Conservation (phyloP, 2,329 filamentous ascomycete genomes). For the Fusarium drepaniforme region DNA sequence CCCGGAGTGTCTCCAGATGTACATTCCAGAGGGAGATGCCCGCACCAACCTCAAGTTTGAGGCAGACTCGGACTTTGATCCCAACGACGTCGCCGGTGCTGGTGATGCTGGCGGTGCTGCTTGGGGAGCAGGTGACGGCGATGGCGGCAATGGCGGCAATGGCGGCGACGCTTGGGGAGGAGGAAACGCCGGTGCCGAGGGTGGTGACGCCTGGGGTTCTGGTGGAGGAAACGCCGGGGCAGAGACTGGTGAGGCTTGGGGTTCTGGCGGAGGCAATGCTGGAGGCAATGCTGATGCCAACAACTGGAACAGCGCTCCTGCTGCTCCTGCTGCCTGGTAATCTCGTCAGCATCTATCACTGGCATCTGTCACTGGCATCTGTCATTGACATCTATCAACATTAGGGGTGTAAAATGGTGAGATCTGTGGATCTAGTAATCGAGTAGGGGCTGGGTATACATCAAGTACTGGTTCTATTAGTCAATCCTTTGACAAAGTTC, state of each 20-base stretch:
- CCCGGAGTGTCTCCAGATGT: slow-evolving; percentile 82
- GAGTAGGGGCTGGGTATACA: background rate
- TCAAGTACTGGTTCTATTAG: slow-evolving; percentile 1
- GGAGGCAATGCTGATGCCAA: background rate
- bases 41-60: slow-evolving; percentile 65
- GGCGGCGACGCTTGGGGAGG: slow-evolving; percentile 28
- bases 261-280: background rate
- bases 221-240: slow-evolving; percentile 22
- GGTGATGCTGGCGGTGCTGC: slow-evolving; percentile 36
- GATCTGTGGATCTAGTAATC: background rate
- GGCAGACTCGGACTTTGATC: slow-evolving; percentile 66
- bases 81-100: slow-evolving; percentile 48
- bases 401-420: background rate
- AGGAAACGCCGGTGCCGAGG: slow-evolving; percentile 25
- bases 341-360: background rate
- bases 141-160: slow-evolving; percentile 30
- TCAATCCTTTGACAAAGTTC: background rate
- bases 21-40: slow-evolving; percentile 68
- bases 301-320: slow-evolving; percentile 7
- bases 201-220: slow-evolving; percentile 23
- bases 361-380: background rate
- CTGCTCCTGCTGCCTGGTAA: slow-evolving; percentile 23
- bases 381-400: background rate
- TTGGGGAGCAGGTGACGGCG: slow-evolving; percentile 22
- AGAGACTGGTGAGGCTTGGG: slow-evolving; percentile 20